Evolutionary conservation across 768 basidiomycete species (phyloP).

Genomic region (Mycena belliarum): DNA sequence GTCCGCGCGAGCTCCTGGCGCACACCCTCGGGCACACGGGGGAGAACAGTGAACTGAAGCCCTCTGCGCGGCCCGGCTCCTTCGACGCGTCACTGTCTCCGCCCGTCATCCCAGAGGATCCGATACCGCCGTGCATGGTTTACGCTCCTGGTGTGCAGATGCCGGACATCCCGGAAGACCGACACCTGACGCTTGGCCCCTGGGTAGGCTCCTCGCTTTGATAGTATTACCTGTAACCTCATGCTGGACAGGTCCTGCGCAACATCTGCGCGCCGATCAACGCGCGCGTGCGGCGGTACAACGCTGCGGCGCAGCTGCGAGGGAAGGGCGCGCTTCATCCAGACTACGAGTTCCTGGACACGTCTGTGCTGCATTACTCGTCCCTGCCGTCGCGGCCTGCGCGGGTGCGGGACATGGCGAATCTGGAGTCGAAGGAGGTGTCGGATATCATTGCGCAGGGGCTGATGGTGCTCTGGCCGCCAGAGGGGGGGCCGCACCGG

Average conservation of each 20-base stretch:
- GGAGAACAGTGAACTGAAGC: constrained; percentile 34
- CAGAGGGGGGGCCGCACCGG: constrained; percentile 15
- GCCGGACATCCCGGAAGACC: constrained; percentile 48
- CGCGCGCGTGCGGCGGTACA: constrained; percentile 40
- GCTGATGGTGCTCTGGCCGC: constrained; percentile 48
- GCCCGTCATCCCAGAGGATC: constrained; percentile 38
- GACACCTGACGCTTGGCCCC: constrained; percentile 51
- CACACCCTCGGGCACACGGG: constrained; percentile 48
- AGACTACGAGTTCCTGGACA: constrained; percentile 55
- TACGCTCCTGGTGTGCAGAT: constrained; percentile 45
- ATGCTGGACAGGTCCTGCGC: constrained; percentile 42
- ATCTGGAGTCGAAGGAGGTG: constrained; percentile 49
- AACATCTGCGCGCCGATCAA: constrained; percentile 42
- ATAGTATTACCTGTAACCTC: constrained; percentile 21
- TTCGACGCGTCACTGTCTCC: constrained; percentile 34
- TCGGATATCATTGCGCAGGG: constrained; percentile 50
- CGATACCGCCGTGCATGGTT: constrained; percentile 52
- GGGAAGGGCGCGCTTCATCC: constrained; percentile 29
- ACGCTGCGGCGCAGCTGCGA: constrained; percentile 37
- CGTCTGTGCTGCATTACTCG: constrained; percentile 43
- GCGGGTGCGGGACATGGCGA: constrained; percentile 40
- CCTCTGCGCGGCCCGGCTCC: constrained; percentile 34
- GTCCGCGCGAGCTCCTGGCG: constrained; percentile 46
- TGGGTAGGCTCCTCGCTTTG: constrained; percentile 44
- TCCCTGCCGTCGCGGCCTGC: constrained; percentile 39